These are phyloP conservation scores for Cinnamomum micranthum DNA, from an alignment of 164 flowering plant species.

Conservation along the genomic window DNA sequence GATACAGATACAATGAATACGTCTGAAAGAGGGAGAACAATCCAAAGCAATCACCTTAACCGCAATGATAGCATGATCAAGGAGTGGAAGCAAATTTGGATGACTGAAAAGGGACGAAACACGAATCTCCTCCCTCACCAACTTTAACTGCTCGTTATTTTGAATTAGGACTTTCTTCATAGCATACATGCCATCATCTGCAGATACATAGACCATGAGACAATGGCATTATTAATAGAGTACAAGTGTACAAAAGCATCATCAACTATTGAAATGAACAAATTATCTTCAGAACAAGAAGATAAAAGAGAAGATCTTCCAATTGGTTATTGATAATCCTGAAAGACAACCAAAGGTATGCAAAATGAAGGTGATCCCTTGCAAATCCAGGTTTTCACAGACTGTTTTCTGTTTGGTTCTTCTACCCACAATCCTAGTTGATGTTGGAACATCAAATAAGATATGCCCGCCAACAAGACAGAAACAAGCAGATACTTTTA, in stretches of 20 bases:
- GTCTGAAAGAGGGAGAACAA: neutral
- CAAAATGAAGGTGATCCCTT: too few relatives aligned
- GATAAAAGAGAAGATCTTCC: too few relatives aligned
- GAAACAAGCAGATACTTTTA: too few relatives aligned
- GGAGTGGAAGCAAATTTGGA: constrained; percentile 89
- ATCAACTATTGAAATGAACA: neutral
- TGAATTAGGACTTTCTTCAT: constrained; percentile 93
- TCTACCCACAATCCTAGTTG: too few relatives aligned
- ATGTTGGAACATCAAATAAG: too few relatives aligned
- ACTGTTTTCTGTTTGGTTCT: too few relatives aligned
- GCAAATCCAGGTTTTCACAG: too few relatives aligned
- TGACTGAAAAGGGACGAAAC: constrained; percentile 85
- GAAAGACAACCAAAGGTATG: too few relatives aligned
- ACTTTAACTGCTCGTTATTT: constrained; percentile 74
- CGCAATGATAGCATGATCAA: constrained; percentile 91
- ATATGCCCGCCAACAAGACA: too few relatives aligned
- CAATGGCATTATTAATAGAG: neutral
- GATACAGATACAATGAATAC: too few relatives aligned
- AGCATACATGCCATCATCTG: constrained; percentile 94
- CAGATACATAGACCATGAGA: constrained; percentile 10
- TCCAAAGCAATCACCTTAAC: constrained; percentile 53
- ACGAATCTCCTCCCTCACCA: constrained; percentile 91
- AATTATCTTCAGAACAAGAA: neutral
- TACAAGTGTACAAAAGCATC: neutral
- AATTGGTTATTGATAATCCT: too few relatives aligned